These are phyloP conservation scores for Eimeria praecox DNA, from an alignment of 169 alveolate species.

Conservation along the genomic window DNA sequence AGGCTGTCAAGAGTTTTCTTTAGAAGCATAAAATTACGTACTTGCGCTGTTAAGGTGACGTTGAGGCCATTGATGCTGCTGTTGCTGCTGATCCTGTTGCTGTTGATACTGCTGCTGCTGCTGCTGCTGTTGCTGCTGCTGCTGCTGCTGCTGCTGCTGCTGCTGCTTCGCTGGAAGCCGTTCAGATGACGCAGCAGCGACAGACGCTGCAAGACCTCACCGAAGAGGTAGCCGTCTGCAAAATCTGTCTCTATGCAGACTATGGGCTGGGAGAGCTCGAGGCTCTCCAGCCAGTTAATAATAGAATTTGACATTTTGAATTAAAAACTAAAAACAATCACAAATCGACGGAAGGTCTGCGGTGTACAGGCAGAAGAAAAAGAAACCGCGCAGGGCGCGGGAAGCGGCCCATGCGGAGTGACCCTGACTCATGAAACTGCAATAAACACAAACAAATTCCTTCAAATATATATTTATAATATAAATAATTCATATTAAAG, in stretches of 20 bases:
- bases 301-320: constrained; percentile 34
- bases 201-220: constrained; percentile 27
- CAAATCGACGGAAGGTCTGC: not conserved
- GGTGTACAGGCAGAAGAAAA: not conserved
- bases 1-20: not conserved
- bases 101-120: no score
- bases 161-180: not conserved
- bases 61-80: not conserved
- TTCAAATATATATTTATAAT: no score
- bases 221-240: constrained; percentile 68
- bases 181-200: not conserved
- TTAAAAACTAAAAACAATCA: not conserved
- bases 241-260: constrained; percentile 54
- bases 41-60: constrained; percentile 16
- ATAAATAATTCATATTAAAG: no score
- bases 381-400: not conserved
- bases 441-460: not conserved
- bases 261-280: constrained; percentile 36
- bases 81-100: not conserved
- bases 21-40: not conserved
- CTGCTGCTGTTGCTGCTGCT: no score
- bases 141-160: not conserved
- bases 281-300: constrained; percentile 64
- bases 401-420: constrained; percentile 11
- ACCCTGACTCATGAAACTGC: not conserved